A percentile compares a stretch with the other conserved stretches of the same genome.
Evolutionary conservation across 352 stramenopile genomes (phyloP).

Genomic region (Phytophthora pini): DNA sequence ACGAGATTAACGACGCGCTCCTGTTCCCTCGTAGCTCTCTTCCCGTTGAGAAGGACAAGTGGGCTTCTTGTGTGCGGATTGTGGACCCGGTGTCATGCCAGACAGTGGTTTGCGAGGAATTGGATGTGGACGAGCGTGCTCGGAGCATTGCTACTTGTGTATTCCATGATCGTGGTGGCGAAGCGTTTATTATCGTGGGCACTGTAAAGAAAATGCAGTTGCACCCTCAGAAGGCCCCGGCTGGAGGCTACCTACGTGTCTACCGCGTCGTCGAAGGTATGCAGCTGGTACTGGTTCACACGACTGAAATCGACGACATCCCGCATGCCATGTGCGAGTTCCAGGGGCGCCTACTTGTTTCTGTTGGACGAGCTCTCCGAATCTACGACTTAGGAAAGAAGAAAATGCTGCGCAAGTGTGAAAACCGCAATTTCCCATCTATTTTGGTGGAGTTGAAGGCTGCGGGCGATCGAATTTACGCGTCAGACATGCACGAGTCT

Average conservation of each 20-base stretch:
- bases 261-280: slow-evolving; percentile 94
- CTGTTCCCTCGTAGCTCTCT: slow-evolving; percentile 68
- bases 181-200: slow-evolving; percentile 97
- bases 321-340: slow-evolving; percentile 98
- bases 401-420: slow-evolving; percentile 99
- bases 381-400: slow-evolving; percentile 99
- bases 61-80: slow-evolving; percentile 98
- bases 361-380: slow-evolving; percentile 94
- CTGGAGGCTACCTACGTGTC: slow-evolving; percentile 87
- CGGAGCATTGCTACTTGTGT: slow-evolving; percentile 94
- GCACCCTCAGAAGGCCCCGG: slow-evolving; percentile 81
- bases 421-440: slow-evolving; percentile 94
- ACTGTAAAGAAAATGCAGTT: slow-evolving; percentile 96
- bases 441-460: slow-evolving; percentile 95
- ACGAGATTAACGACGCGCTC: slow-evolving; percentile 82
- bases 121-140: slow-evolving; percentile 94
- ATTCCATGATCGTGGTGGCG: slow-evolving; percentile 96
- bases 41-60: slow-evolving; percentile 79
- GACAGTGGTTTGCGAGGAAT: slow-evolving; percentile 91
- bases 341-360: slow-evolving; percentile 96
- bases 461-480: slow-evolving; percentile 95
- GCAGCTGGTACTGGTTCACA: slow-evolving; percentile 96
- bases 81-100: slow-evolving; percentile 94
- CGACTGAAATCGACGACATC: slow-evolving; percentile 96
- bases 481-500: slow-evolving; percentile 96